Conservation (phyloP, 2,329 filamentous ascomycete species). For the Stagonosporopsis chrysanthemi region DNA sequence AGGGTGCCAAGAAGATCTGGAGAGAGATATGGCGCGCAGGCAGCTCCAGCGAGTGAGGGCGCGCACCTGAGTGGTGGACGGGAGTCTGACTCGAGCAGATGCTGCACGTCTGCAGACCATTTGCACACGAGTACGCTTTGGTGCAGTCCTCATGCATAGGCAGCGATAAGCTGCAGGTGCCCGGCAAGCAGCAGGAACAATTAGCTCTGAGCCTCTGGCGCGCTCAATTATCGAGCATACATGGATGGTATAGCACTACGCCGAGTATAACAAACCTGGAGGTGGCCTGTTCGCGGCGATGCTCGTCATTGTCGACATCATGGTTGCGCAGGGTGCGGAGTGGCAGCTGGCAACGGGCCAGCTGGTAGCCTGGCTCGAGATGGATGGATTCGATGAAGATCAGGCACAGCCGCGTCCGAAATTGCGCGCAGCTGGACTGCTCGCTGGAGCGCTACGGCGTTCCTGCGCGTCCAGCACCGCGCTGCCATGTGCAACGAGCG, state of each 20-base stretch:
- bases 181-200: constrained; percentile 7
- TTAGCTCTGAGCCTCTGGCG: constrained; percentile 8
- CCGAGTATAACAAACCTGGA: constrained; percentile 12
- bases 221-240: not conserved
- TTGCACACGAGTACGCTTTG: constrained; percentile 12
- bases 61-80: constrained; percentile 15
- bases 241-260: too few relatives aligned
- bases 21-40: constrained; percentile 29
- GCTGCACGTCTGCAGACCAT: constrained; percentile 15
- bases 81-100: constrained; percentile 14
- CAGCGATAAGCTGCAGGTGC: constrained; percentile 13
- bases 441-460: not conserved
- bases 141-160: constrained; percentile 14
- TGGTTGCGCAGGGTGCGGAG: constrained; percentile 16
- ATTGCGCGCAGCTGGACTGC: constrained; percentile 2
- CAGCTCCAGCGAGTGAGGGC: constrained; percentile 24
- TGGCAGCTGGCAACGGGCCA: constrained; percentile 18
- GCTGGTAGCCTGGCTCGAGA: constrained; percentile 16
- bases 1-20: constrained; percentile 33
- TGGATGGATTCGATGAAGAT: constrained; percentile 11
- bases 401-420: constrained; percentile 23
- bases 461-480: constrained; percentile 8
- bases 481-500: not conserved
- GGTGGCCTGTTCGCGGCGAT: constrained; percentile 6
- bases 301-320: constrained; percentile 20